Evolutionary conservation across 805 yeast species (phyloP), one percentile per base, ranked within the genome.

Genomic region (Diddensiella transvaalensis): DNA sequence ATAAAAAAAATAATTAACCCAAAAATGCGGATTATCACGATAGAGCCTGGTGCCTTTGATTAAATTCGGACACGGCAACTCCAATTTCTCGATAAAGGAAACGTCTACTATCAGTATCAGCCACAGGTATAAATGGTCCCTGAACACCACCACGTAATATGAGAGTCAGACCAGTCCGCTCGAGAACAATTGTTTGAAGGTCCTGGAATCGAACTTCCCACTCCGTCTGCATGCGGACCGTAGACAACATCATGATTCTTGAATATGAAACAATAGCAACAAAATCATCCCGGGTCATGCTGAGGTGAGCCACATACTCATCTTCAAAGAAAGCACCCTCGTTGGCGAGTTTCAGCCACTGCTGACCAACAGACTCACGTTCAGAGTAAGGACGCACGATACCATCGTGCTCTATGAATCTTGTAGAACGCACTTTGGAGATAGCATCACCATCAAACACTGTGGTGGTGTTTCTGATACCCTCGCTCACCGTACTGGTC

Each of bases 361-460:
- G 85, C 64, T 91, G 97, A 4, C 99, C 99, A 57, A 89, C 93
- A 0, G 98, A 85, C 54, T 88, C 96, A 48, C 95, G 74, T 52
- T 80, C 79, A 21, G 83, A 77, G 64, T 77, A 93, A 1, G 91
- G 84, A 29, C 82, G 73, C n/a, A 91, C 77, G 1, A 87, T 74
- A 11, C 84, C 79, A 62, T 87, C 91, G 46, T 74, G 76, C 8
- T 82, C 74, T 36, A 95, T 74, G 53, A 75, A 82, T 38, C 99
- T 72, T 1, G 99, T 95, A 40, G 91, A 73, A 50, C 99, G 77
- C 0, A 87, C 86, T 53, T 86, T 82, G 48, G 82, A 86, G 42
- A 90, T 75, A 0, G 83, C 83, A 38, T 82, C 88, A 2, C 76
- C 79, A 63, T 88, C 96, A 62, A 88, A 84, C 1, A 86, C 91